Evolutionary conservation across 1,284 basidiomycete species (phyloP), one percentile per base, ranked within the genome.

Genomic region (Leccinum subfulvum): DNA sequence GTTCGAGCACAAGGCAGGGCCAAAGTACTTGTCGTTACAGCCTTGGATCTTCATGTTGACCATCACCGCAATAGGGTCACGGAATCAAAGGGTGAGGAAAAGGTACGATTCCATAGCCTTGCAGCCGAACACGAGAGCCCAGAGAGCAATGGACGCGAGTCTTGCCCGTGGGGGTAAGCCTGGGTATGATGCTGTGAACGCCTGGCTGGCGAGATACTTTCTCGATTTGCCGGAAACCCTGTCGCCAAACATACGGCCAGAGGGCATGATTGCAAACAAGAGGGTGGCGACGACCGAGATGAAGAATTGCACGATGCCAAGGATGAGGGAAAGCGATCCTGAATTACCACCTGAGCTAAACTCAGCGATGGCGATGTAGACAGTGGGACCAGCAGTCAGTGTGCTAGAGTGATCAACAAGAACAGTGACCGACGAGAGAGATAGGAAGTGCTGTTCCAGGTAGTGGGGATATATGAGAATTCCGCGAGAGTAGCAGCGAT

Each of bases 361-460:
- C 69, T 88, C 89, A 0, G 81, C 86, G 62, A 91, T 88, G 58
- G 89, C 91, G 70, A 97, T 88, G 78, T 97, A 97, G 76, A 97
- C 85, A 1, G 95, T 96, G 3, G 95, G 95, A 39, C 91, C 95
- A 67, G 85, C 86, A 14, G 94, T 97, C 64, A 94, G 81, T 58
- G 81, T 58, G 82, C 94, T 57, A 97, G 87, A 26, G 91, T 92
- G 75, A 97, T 82, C 56, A 90, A 71, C 57, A 98, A 82, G 82
- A 97, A 96, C 53, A 94, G 69, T 18, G 97, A 81, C 5, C 95
- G 89, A 58, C 94, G 89, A 1, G 92, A 89, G 56, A 97, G 87
- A 73, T 97, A 95, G 5, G 94, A 95, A 13, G 95, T 93, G 79
- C 97, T 97, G 78, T 96, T 97, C 95, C 95, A 97, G 23, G 93